Conservation (phyloP, 2,329 filamentous ascomycete species). For the Purpureocillium lavendulum region DNA sequence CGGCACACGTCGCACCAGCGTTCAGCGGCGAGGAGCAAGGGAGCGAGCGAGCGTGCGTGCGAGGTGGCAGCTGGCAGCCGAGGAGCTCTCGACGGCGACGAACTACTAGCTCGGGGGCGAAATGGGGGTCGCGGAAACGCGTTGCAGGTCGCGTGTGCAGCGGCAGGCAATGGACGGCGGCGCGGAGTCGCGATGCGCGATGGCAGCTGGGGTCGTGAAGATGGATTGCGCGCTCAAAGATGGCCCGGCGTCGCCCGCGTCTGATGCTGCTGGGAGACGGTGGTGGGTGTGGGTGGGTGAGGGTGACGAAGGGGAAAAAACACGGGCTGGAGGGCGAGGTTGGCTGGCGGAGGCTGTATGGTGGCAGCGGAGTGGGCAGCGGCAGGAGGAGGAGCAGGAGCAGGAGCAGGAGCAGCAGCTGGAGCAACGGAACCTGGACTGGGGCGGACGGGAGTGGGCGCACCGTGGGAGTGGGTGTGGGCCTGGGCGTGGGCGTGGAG, state of each 20-base stretch:
- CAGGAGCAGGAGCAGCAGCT: no score
- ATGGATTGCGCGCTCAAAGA: constrained; percentile 23
- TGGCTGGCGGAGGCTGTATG: constrained; percentile 13
- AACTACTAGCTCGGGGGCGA: neutral
- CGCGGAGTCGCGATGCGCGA: constrained; percentile 17
- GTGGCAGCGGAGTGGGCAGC: no score
- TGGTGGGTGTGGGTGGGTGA: constrained; percentile 13
- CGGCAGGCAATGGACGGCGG: constrained; percentile 5
- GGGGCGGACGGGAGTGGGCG: no score
- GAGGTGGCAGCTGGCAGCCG: no score
- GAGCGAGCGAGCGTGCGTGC: no score
- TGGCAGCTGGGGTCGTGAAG: constrained; percentile 15
- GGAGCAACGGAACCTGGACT: no score
- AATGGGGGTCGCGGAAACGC: constrained; percentile 11
- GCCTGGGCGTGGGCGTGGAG: no score
- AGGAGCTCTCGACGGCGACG: no score
- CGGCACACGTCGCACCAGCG: constrained; percentile 5
- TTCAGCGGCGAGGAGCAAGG: neutral
- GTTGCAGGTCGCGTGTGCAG: constrained; percentile 15
- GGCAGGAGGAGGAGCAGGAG: no score
- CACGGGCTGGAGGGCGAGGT: constrained; percentile 21
- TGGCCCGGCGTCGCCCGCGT: constrained; percentile 20
- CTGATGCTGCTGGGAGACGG: constrained; percentile 12
- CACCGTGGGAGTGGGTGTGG: no score
- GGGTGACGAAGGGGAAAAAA: constrained; percentile 25